These are phyloP conservation scores for Eudorina sp. DNA, from an alignment of 139 green algal genomes.

Conservation along the genomic window DNA sequence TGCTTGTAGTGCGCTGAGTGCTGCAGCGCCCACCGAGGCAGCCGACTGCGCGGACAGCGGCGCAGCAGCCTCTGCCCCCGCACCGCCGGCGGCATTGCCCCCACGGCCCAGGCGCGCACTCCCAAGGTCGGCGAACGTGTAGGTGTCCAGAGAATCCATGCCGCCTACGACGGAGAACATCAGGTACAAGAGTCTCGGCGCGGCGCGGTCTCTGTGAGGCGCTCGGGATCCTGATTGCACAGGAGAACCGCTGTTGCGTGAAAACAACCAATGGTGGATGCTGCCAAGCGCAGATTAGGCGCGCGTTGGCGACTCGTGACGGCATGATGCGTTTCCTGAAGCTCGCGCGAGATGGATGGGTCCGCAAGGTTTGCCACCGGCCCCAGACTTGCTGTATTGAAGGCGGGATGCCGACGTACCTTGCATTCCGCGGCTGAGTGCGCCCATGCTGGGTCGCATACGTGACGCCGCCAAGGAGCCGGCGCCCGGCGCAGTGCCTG, in stretches of 20 bases:
- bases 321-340: too few species aligned
- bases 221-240: too few species aligned
- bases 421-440: background rate
- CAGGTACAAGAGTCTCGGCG: too few species aligned
- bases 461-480: slow-evolving; percentile 11
- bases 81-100: background rate
- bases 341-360: too few species aligned
- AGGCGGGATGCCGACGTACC: too few species aligned
- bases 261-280: too few species aligned
- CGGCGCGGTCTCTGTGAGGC: too few species aligned
- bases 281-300: too few species aligned
- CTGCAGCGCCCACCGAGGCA: slow-evolving; percentile 41
- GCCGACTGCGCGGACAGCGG: slow-evolving; percentile 12
- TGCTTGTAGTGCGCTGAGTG: slow-evolving; percentile 59
- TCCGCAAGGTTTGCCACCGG: too few species aligned
- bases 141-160: slow-evolving; percentile 20
- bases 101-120: background rate
- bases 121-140: slow-evolving; percentile 64
- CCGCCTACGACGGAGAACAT: background rate
- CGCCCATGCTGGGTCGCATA: slow-evolving; percentile 1
- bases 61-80: background rate
- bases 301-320: too few species aligned
- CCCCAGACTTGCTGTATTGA: too few species aligned
- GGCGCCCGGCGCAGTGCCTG: background rate
- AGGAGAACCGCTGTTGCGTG: too few species aligned